Evolutionary conservation across 495 filamentous ascomycete species (phyloP).

Genomic region (Filosporella fistucella): DNA sequence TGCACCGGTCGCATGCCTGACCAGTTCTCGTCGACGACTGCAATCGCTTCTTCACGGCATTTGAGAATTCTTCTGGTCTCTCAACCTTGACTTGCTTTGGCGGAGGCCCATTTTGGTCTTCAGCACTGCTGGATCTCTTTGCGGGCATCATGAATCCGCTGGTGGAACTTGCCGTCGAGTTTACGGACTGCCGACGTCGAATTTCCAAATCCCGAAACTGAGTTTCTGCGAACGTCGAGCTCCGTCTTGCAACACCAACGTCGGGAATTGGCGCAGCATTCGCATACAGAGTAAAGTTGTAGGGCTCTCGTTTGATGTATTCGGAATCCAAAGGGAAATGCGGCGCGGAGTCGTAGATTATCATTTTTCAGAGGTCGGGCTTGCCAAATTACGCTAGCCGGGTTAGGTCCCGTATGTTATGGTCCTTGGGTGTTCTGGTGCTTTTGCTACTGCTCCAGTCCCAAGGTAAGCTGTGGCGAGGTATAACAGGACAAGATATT

Average conservation of each 20-base stretch:
- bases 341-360: not conserved
- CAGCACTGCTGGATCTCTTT: constrained; percentile 6
- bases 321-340: constrained; percentile 1
- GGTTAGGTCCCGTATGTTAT: not conserved
- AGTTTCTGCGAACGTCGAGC: constrained; percentile 36
- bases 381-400: not conserved
- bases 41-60: constrained; percentile 59
- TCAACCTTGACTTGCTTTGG: constrained; percentile 42
- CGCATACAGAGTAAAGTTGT: constrained; percentile 8
- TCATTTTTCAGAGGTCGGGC: not conserved
- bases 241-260: constrained; percentile 58
- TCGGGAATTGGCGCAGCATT: constrained; percentile 39
- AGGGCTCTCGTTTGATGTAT: constrained; percentile 5
- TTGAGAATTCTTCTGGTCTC: constrained; percentile 60
- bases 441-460: too few relatives aligned
- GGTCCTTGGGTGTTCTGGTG: not conserved
- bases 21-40: constrained; percentile 66
- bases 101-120: constrained; percentile 8
- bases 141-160: constrained; percentile 14
- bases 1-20: constrained; percentile 89
- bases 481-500: too few relatives aligned
- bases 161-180: constrained; percentile 8
- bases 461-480: too few relatives aligned
- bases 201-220: constrained; percentile 1
- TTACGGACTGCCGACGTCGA: constrained; percentile 1